These are phyloP conservation scores for Coprinellus micaceus DNA, from an alignment of 768 basidiomycete genomes.

Conservation along the genomic window DNA sequence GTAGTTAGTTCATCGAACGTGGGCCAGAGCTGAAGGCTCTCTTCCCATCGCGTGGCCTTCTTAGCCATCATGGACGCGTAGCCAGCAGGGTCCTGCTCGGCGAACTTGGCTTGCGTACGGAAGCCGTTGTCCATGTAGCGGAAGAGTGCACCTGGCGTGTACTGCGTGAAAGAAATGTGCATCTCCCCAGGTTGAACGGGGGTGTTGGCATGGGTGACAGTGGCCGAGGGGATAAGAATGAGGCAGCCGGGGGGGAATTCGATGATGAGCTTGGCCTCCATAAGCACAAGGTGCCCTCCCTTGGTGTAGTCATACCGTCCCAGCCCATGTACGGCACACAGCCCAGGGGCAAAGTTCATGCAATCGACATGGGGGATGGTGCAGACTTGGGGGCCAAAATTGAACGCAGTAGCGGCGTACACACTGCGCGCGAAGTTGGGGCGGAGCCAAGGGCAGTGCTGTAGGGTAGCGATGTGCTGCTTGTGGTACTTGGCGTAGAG, in stretches of 20 bases:
- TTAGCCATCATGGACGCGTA: too few species aligned
- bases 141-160: conserved; percentile 23
- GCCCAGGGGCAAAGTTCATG: conserved; percentile 26
- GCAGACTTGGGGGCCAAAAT: neutral
- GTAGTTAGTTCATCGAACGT: too few species aligned
- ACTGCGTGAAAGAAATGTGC: conserved; percentile 24
- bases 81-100: too few species aligned
- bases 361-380: conserved; percentile 22
- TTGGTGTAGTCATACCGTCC: conserved; percentile 18
- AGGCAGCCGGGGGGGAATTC: conserved; percentile 14
- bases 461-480: too few species aligned
- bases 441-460: too few species aligned
- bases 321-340: conserved; percentile 22
- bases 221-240: conserved; percentile 29
- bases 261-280: conserved; percentile 19
- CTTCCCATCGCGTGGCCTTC: too few species aligned
- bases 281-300: conserved; percentile 21
- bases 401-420: neutral
- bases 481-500: too few species aligned
- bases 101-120: neutral
- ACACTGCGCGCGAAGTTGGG: too few species aligned
- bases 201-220: conserved; percentile 23
- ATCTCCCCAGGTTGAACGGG: conserved; percentile 15
- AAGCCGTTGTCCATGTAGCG: conserved; percentile 6
- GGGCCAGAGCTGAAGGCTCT: too few species aligned